Base-by-base conservation (phyloP, 2,329 filamentous ascomycete species). In the Penicillium sp. region DNA sequence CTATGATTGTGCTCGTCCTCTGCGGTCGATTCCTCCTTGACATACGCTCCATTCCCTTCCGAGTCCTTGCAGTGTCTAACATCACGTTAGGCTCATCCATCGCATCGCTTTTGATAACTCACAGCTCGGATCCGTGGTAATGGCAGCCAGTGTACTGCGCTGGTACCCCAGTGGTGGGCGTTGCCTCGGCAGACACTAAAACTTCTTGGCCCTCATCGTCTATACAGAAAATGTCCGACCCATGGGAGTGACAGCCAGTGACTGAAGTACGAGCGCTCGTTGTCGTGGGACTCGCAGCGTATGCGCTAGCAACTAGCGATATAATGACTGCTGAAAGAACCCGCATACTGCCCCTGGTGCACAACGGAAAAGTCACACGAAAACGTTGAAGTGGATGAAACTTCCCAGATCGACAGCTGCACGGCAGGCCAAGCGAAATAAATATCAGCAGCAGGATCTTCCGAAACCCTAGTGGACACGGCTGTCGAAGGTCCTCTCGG, bases 111-210 rank as follows among this genome's bases (percentile, higher is more conserved):
- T 32, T 37, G 8, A 3, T 3, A 4, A 37, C 45, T 42, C 66
- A 84, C 77, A 70, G 70, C 30, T 79, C 70, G 3, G 59, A 52
- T 11, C 67, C 79, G 59, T 85, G 80, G 1, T 62, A 52, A 56
- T 86, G 81, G 54, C 83, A 85, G 37, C 64, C 76, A 0, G 79
- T 84, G 52, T 79, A 84, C 35, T 74, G 64, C 0, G 79, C 66
- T 1, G 81, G 78, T 12, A 78, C 60, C 32, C 73, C 71, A 30
- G 71, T 70, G 1, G 74, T 78, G 12, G 70, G 70, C 3, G 75
- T 82, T 2, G 69, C 65, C 5, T 72, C 70, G 30, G 54, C 42
- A 0, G 58, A 57, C 4, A 68, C 57, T 13, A 59, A 49, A 17
- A 67, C 64, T 34, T 68, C 65, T 1, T 58, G 43, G 0, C 64